Evolutionary conservation across 2,329 filamentous ascomycete species (phyloP).

Genomic region (Pestalotiopsis sp.): DNA sequence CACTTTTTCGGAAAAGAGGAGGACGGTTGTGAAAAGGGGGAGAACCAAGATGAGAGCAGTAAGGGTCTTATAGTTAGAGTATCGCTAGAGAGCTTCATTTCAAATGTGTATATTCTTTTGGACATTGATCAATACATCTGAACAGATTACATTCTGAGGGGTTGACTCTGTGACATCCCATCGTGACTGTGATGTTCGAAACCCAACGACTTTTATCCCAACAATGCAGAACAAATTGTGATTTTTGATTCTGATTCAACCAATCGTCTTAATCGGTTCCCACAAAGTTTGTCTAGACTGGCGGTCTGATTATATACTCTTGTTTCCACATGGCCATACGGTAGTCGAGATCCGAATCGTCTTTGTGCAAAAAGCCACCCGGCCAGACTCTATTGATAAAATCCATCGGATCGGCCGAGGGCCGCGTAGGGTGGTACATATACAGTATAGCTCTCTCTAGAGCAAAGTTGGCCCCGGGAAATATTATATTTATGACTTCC

Average conservation of each 20-base stretch:
- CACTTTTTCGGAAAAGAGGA: not conserved
- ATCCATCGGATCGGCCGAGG: not conserved
- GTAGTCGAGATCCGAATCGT: not conserved
- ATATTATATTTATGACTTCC: not conserved
- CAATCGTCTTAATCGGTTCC: not conserved
- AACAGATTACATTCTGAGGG: too few species aligned
- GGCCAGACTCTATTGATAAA: not conserved
- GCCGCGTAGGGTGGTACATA: not conserved
- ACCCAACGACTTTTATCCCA: too few species aligned
- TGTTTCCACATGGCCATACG: not conserved
- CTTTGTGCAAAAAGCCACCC: not conserved
- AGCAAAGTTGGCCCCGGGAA: not conserved
- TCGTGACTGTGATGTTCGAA: too few species aligned
- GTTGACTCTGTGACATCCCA: too few species aligned
- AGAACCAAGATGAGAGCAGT: not conserved
- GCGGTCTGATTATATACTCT: too few species aligned
- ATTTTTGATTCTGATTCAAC: too few species aligned
- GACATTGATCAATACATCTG: not conserved
- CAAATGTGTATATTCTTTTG: slow-evolving; percentile 5
- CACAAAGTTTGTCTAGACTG: too few species aligned
- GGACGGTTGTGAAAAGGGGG: not conserved
- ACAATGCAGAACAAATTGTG: too few species aligned
- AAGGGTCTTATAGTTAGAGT: not conserved
- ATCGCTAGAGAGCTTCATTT: not conserved
- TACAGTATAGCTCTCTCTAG: not conserved